Evolutionary conservation across 129 eudicot genomes (phyloP), one percentile per base, ranked within the genome.

Genomic region (Lonicera japonica): DNA sequence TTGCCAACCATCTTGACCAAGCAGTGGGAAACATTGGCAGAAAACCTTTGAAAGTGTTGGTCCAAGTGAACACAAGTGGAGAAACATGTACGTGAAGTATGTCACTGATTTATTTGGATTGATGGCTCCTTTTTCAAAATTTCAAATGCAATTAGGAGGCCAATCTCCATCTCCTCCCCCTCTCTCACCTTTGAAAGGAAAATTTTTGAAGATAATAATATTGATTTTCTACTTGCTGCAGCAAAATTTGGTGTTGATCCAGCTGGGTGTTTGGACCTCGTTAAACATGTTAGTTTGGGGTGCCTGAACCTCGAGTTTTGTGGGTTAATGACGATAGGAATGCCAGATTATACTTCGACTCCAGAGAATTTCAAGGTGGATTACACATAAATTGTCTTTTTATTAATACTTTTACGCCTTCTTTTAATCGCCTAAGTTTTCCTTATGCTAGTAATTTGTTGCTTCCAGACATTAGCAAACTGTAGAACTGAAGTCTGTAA

Each of bases 301-400:
- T 94, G 99, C 75, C 82, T 89, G 24, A 94, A 94, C 73, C 96
- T 94, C 25, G 95, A 88, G 67, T 94, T 94, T 71, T 69, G 85
- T 83, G 99, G 99, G 61, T 68, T 94, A 25, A 94, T 94, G 99
- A 94, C 99, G 21, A 88, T 94, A 73, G 99, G 96, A 69, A 94
- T 88, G 96, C 89, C 82, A 17, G 99, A 94, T 75, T 94, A 88
- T 78, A 82, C 96, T 11, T 94, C 96, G 34, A 88, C 99, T 52
- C 96, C 99, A 6, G 96, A 85, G 75, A 94, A 94, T 64, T 88
- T 94, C 73, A 94, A 86, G 96, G 96, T 92, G 71, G 57, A 58
- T 53, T 38, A 51, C n/a, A 5, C 7, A 14, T 4, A 1, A 18
- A 38, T 22, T 13, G 38, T 52, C 11, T 15, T 2, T 61, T 25